Conservation (phyloP, 768 basidiomycete genomes). For the Trametes meyenii region DNA sequence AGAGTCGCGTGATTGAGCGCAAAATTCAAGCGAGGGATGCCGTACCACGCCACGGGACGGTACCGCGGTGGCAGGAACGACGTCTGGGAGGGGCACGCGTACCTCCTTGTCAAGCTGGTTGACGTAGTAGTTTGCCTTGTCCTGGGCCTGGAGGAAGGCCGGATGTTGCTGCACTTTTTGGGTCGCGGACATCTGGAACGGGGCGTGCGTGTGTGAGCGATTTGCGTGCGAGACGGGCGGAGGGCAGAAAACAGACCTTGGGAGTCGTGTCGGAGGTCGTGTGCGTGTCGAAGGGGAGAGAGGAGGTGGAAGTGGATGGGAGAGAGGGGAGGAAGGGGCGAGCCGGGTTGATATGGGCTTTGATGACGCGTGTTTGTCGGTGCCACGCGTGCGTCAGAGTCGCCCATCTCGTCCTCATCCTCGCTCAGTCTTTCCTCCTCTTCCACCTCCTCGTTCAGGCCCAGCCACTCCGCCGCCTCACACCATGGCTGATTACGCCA, state of each 20-base stretch:
- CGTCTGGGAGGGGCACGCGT: constrained; percentile 28
- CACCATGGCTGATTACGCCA: constrained; percentile 58
- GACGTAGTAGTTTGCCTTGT: constrained; percentile 80
- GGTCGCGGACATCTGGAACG: constrained; percentile 65
- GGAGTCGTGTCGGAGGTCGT: constrained; percentile 15
- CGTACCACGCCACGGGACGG: background rate
- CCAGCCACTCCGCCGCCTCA: too few relatives aligned
- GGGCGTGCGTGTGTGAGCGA: background rate
- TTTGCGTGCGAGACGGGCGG: background rate
- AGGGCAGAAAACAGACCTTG: constrained; percentile 11
- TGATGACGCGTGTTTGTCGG: constrained; percentile 69
- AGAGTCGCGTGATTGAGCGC: constrained; percentile 26
- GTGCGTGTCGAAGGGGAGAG: constrained; percentile 17
- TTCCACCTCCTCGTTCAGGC: background rate
- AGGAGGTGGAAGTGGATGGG: constrained; percentile 21
- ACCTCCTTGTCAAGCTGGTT: constrained; percentile 97
- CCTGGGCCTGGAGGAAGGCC: constrained; percentile 79
- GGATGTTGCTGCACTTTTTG: constrained; percentile 91
- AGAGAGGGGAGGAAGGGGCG: constrained; percentile 19
- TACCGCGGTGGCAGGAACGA: background rate
- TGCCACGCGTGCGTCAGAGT: constrained; percentile 46
- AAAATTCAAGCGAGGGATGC: background rate
- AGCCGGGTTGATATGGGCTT: constrained; percentile 40
- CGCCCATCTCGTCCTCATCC: background rate
- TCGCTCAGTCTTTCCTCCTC: constrained; percentile 1